A percentile compares a stretch with the other conserved stretches of the same genome.
Evolutionary conservation across 176 grass and related monocot species (phyloP).

Genomic region (Oryza meyeriana): DNA sequence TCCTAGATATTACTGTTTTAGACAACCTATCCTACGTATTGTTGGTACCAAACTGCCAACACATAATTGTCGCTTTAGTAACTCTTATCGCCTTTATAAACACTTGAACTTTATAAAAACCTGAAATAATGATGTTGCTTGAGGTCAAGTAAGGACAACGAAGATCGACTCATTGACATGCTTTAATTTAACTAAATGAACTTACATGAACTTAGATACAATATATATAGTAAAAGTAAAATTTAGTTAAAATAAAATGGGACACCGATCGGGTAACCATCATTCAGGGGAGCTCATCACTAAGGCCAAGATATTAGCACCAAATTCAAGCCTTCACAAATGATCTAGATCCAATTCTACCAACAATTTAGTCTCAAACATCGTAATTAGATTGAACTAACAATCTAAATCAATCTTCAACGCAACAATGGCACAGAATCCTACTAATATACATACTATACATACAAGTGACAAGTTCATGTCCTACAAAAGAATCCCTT

Average conservation of each 20-base stretch:
- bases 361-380: not conserved
- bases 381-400: constrained; percentile 29
- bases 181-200: not conserved
- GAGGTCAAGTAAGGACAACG: not conserved
- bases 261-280: no score
- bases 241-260: not conserved
- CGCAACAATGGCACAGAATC: constrained; percentile 1
- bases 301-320: not conserved
- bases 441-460: constrained; percentile 31
- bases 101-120: not conserved
- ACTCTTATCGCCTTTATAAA: not conserved
- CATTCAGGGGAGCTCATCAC: no score
- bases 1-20: not conserved
- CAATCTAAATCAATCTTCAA: constrained; percentile 18
- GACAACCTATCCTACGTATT: not conserved
- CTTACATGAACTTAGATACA: no score
- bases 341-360: not conserved
- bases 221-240: not conserved
- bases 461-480: not conserved
- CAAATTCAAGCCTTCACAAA: not conserved
- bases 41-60: not conserved
- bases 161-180: not conserved
- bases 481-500: constrained; percentile 16
- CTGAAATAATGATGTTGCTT: not conserved
- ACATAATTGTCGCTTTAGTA: not conserved